phyloP scores from a whole-genome alignment of 306 rosid species.

The Cicer arietinum region DNA sequence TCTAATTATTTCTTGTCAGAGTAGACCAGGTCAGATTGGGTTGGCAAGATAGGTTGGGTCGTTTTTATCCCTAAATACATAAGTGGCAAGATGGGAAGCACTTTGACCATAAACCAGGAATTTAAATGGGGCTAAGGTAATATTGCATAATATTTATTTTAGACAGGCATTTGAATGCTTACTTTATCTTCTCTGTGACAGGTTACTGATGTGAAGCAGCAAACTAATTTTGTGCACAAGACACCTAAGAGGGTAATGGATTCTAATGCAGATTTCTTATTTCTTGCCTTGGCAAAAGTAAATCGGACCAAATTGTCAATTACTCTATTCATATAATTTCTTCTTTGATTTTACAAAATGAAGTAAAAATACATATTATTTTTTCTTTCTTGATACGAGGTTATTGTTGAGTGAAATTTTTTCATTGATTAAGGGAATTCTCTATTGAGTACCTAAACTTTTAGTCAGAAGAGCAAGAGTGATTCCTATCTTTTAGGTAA shows the following conservation, averaged over 20 bases:
- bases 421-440: conserved; percentile 11
- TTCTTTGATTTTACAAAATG: not conserved
- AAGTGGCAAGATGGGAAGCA: not conserved
- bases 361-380: conserved; percentile 10
- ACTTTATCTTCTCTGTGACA: conserved; percentile 49
- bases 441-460: conserved; percentile 31
- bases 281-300: conserved; percentile 22
- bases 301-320: conserved; percentile 29
- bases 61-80: not conserved
- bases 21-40: not conserved
- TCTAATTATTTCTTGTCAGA: not conserved
- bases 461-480: conserved; percentile 30
- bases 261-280: conserved; percentile 33
- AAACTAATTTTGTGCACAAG: conserved; percentile 75
- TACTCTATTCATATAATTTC: conserved; percentile 10
- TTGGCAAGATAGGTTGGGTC: not conserved
- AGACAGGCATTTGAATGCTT: conserved; percentile 29
- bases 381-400: not conserved
- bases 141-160: conserved; percentile 26
- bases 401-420: conserved; percentile 9
- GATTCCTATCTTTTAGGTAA: conserved; percentile 35
- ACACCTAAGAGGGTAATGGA: conserved; percentile 69
- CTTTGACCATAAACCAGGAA: conserved; percentile 16
- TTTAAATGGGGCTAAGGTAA: conserved; percentile 14
- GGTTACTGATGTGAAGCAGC: conserved; percentile 70